Percentiles rank a stretch among this genome's conserved stretches.
Conservation (phyloP, 2,329 filamentous ascomycete species). For the Penicillium palitans region DNA sequence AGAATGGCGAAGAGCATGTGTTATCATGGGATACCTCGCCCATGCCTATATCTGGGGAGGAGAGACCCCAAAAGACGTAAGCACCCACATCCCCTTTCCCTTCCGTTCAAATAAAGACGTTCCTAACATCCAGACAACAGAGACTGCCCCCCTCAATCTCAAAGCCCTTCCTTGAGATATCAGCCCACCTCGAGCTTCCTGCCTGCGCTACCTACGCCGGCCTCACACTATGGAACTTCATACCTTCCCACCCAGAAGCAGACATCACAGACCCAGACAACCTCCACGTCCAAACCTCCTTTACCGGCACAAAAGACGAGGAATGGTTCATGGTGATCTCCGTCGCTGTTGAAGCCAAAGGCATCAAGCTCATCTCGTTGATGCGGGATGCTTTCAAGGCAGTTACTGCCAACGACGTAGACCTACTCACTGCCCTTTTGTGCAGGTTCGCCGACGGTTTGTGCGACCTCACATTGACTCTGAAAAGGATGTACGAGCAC, state of each 20-base stretch:
- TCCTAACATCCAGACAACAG: conserved; percentile 23
- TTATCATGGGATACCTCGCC: conserved; percentile 70
- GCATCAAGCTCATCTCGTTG: conserved; percentile 46
- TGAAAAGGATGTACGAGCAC: conserved; percentile 55
- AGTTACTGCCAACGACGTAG: conserved; percentile 39
- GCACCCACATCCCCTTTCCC: background rate
- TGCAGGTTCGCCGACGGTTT: conserved; percentile 45
- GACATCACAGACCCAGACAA: conserved; percentile 42
- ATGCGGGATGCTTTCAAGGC: conserved; percentile 52
- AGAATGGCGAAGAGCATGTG: conserved; percentile 85
- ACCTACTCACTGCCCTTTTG: conserved; percentile 43
- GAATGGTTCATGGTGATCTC: conserved; percentile 55
- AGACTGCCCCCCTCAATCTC: conserved; percentile 39
- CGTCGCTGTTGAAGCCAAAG: conserved; percentile 54
- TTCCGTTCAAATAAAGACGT: background rate
- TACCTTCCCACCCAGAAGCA: conserved; percentile 17
- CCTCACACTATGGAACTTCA: conserved; percentile 44
- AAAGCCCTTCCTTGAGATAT: conserved; percentile 40
- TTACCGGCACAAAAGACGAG: conserved; percentile 44
- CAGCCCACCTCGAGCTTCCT: conserved; percentile 39
- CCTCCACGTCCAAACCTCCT: conserved; percentile 35
- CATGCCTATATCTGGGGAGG: conserved; percentile 87
- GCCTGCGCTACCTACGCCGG: conserved; percentile 48
- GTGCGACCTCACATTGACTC: conserved; percentile 42
- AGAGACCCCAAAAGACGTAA: conserved; percentile 66